Percentiles rank a stretch among this genome's conserved stretches.
Conservation (phyloP, 176 grass and related monocot species). For the Urochloa ruziziensis region DNA sequence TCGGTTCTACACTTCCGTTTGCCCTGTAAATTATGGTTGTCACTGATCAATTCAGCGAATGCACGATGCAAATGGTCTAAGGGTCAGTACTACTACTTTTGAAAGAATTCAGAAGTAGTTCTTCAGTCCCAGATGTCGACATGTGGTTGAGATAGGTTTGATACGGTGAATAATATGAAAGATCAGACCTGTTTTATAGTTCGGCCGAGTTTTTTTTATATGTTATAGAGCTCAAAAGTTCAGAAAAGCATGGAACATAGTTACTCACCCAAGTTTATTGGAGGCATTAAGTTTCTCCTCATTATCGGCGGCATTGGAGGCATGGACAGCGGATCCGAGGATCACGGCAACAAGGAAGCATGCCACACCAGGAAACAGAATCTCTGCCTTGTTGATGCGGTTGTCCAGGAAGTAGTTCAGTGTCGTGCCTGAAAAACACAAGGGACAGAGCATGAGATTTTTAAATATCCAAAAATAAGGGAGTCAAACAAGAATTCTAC, state of each 20-base stretch:
- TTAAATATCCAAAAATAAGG: background rate
- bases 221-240: background rate
- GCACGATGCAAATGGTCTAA: background rate
- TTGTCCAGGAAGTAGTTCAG: constrained; percentile 76
- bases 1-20: background rate
- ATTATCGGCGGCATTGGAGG: constrained; percentile 75
- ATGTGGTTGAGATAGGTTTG: background rate
- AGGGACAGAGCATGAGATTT: background rate
- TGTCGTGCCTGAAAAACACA: constrained; percentile 66
- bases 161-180: background rate
- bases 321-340: constrained; percentile 75
- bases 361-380: constrained; percentile 71
- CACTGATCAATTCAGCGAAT: background rate
- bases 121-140: background rate
- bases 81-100: background rate
- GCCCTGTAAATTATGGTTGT: constrained; percentile 10
- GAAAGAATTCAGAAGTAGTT: background rate
- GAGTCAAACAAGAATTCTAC: background rate
- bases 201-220: too few relatives aligned
- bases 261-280: constrained; percentile 41
- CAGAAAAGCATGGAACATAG: background rate
- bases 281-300: constrained; percentile 54
- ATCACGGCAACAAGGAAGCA: constrained; percentile 78
- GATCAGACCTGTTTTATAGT: too few relatives aligned
- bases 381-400: constrained; percentile 73